Evolutionary conservation across 2,329 filamentous ascomycete species (phyloP).

Genomic region (Neopestalotiopsis sp.): DNA sequence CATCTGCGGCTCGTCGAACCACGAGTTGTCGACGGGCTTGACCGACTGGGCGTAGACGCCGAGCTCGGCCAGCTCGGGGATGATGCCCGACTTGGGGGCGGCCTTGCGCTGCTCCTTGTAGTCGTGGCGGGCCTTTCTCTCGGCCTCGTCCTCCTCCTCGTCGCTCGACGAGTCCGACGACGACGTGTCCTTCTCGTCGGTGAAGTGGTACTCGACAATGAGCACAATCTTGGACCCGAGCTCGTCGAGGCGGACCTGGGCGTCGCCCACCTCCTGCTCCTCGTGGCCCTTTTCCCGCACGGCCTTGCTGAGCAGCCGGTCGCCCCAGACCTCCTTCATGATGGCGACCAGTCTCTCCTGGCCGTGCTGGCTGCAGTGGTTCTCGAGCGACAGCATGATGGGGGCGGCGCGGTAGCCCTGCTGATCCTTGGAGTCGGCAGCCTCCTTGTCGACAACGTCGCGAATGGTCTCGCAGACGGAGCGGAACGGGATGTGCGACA

Average conservation of each 20-base stretch:
- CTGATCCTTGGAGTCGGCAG: conserved; percentile 44
- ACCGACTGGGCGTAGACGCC: conserved; percentile 75
- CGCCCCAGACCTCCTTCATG: conserved; percentile 67
- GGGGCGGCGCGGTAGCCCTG: conserved; percentile 55
- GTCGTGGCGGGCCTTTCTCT: conserved; percentile 51
- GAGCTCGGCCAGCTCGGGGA: conserved; percentile 68
- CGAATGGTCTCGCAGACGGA: conserved; percentile 70
- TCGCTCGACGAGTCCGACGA: conserved; percentile 36
- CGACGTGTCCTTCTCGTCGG: conserved; percentile 48
- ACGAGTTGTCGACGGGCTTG: conserved; percentile 70
- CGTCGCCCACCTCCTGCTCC: conserved; percentile 56
- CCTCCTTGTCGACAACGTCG: conserved; percentile 65
- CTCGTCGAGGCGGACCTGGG: conserved; percentile 64
- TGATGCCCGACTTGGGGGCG: conserved; percentile 53
- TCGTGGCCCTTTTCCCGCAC: conserved; percentile 61
- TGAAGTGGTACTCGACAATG: conserved; percentile 71
- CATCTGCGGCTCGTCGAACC: conserved; percentile 58
- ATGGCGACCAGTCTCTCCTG: conserved; percentile 68
- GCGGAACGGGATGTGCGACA: conserved; percentile 70
- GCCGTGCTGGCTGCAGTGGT: conserved; percentile 66
- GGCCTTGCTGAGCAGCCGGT: conserved; percentile 63
- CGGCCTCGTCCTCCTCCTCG: conserved; percentile 42
- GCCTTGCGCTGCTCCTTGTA: conserved; percentile 62
- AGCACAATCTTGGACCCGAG: conserved; percentile 68
- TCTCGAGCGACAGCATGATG: conserved; percentile 70